Conservation (phyloP, 129 eudicot genomes). For the Scalesia atractyloides region DNA sequence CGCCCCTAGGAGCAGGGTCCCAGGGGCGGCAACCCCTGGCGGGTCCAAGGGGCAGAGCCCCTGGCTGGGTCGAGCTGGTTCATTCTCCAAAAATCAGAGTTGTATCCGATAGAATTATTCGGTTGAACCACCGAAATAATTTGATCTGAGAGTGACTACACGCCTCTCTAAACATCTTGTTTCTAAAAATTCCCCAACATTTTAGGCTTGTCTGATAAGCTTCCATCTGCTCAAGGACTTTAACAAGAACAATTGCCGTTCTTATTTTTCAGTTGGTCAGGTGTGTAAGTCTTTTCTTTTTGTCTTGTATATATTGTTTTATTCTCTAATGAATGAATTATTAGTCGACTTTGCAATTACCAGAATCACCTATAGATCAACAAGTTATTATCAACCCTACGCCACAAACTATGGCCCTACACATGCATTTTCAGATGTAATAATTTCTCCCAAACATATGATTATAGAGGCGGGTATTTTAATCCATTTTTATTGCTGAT, state of each 20-base stretch:
- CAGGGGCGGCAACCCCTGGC: too few species aligned
- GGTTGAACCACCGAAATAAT: too few species aligned
- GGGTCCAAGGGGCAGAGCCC: too few species aligned
- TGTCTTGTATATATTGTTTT: not conserved
- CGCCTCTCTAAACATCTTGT: too few species aligned
- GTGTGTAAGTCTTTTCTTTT: conserved; percentile 23
- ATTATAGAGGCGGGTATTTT: not conserved
- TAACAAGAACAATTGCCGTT: conserved; percentile 65
- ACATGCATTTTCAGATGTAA: conserved; percentile 76
- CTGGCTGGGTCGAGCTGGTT: too few species aligned
- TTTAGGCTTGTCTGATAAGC: conserved; percentile 85
- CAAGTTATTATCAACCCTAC: conserved; percentile 79
- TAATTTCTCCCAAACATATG: not conserved
- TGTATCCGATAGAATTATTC: too few species aligned
- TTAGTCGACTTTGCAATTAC: conserved; percentile 48
- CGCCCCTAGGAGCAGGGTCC: too few species aligned
- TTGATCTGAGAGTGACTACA: too few species aligned
- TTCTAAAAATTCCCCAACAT: too few species aligned
- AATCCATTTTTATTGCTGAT: conserved; percentile 1
- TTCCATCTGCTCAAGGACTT: conserved; percentile 76
- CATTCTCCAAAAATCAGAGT: too few species aligned
- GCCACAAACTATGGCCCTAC: conserved; percentile 65
- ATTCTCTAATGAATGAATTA: not conserved
- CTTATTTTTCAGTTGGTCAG: conserved; percentile 74
- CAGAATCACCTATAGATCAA: conserved; percentile 66